Percentiles rank a stretch among this genome's conserved stretches.
phyloP scores from a whole-genome alignment of 2,329 filamentous ascomycete species.

The Scedosporium minutisporum region DNA sequence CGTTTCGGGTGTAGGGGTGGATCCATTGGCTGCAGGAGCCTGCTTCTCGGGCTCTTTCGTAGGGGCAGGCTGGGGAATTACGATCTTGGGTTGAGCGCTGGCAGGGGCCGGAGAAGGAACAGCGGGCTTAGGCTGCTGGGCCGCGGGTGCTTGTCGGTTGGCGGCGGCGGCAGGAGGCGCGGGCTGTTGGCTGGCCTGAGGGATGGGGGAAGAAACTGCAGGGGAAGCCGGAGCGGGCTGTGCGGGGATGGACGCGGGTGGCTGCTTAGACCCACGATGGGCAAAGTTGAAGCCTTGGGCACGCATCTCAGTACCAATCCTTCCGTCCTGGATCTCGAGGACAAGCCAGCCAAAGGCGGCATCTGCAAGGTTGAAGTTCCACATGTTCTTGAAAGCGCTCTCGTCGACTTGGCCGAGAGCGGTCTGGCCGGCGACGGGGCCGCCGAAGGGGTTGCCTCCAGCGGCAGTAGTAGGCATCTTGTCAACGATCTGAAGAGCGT shows the following conservation, averaged over 20 bases:
- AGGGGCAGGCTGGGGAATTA: constrained; percentile 41
- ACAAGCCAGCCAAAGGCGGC: constrained; percentile 95
- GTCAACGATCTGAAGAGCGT: constrained; percentile 85
- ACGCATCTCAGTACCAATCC: constrained; percentile 97
- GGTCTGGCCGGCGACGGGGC: constrained; percentile 61
- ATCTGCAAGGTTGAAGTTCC: constrained; percentile 98
- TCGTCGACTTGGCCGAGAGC: constrained; percentile 87
- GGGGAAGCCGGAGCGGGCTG: constrained; percentile 24
- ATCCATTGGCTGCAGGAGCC: constrained; percentile 41
- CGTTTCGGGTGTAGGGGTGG: constrained; percentile 40
- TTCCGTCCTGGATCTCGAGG: constrained; percentile 85
- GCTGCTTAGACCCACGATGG: constrained; percentile 79
- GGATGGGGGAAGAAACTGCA: constrained; percentile 11
- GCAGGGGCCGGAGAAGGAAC: constrained; percentile 14
- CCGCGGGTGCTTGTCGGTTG: not conserved
- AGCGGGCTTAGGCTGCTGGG: constrained; percentile 2
- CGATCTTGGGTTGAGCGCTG: constrained; percentile 28
- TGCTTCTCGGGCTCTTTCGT: constrained; percentile 50
- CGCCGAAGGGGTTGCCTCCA: constrained; percentile 93
- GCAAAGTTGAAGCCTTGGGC: constrained; percentile 99
- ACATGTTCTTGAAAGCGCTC: constrained; percentile 99
- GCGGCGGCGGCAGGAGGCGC: constrained; percentile 2
- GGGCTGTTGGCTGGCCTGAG: constrained; percentile 10
- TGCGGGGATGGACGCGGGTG: constrained; percentile 29
- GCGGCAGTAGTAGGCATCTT: constrained; percentile 96